Conservation (phyloP, 2,329 filamentous ascomycete genomes). For the Ascochyta clinopodiicola region DNA sequence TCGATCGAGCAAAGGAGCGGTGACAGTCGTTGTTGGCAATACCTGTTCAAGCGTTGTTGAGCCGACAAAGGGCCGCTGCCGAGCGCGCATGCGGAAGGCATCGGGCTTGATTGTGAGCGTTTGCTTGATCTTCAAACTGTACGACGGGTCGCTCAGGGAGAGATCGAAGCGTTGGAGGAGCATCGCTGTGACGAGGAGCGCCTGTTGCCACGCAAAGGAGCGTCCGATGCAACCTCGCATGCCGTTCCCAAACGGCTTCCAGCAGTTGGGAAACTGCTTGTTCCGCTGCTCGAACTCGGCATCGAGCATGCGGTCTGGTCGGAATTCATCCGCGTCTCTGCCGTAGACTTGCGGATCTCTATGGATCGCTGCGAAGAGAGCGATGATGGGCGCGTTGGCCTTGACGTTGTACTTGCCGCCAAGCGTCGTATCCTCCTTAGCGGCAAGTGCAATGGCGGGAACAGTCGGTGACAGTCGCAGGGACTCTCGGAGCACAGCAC, state of each 20-base stretch:
- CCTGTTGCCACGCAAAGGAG: conserved; percentile 31
- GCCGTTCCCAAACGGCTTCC: conserved; percentile 31
- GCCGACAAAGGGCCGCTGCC: too few species aligned
- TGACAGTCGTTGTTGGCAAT: too few species aligned
- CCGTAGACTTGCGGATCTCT: conserved; percentile 25
- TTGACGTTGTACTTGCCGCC: conserved; percentile 43
- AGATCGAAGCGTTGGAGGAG: conserved; percentile 50
- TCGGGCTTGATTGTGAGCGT: conserved; percentile 51
- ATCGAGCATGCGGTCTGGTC: conserved; percentile 30
- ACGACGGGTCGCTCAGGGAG: conserved; percentile 44
- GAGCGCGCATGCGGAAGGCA: conserved; percentile 41
- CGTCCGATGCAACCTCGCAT: conserved; percentile 31
- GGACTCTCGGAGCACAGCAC: conserved; percentile 55
- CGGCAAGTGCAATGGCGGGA: conserved; percentile 53
- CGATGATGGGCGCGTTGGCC: conserved; percentile 21
- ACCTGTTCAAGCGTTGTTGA: too few species aligned
- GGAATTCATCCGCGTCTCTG: conserved; percentile 23
- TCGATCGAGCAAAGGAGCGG: too few species aligned
- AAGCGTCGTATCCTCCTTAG: conserved; percentile 30
- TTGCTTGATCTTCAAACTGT: conserved; percentile 45
- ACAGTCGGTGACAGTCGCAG: conserved; percentile 60
- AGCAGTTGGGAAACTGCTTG: conserved; percentile 12
- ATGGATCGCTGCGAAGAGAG: conserved; percentile 17
- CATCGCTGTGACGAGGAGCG: conserved; percentile 36
- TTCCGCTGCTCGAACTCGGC: conserved; percentile 21